Base-by-base conservation (phyloP, 768 basidiomycete genomes). In the Mycena rebaudengoi region DNA sequence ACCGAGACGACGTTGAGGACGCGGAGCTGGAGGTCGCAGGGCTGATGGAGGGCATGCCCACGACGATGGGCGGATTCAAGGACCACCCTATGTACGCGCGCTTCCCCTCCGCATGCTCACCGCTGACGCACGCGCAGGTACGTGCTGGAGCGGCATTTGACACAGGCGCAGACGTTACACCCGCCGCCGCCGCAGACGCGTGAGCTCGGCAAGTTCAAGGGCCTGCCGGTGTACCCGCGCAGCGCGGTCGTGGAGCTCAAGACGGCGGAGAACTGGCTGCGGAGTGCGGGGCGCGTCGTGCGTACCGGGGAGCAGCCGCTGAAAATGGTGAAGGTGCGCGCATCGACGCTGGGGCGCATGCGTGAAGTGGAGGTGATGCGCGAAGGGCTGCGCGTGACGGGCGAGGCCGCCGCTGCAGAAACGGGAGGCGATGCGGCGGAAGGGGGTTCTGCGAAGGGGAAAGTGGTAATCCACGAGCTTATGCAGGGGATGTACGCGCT, bases 261-360 rank as follows among this genome's bases (percentile, higher is more conserved):
- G 78, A 91, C 94, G 11, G 86, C 92, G 29, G 98, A 98, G 76
- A 96, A 91, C 69, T 99, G 96, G 95, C 90, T 97, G 89, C 87
- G 96, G 8, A 86, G 75, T 35, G 83, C 87, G 57, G 98, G 98
- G 1, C 85, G 95, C 45, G 78, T 79, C 57, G 81, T 98, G 65
- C 85, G 84, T 66, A 81, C 85, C 49, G 91, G 90, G 13, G 86
- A 87, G 70, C 94, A 96, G 69, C 91, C 97, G 12, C 82, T 97
- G 78, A 99, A 98, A 79, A 87, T 88, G 84, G 88, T 93, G 65
- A 98, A 98, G 76, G 82, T 90, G 74, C 86, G 93, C 12, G 90
- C 93, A 5, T 87, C 88, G 43, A 99, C 98, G 0, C 81, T 98
- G 50, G 85, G 88, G 65, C 86, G 87, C 62, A 83, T 88, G 77